Evolutionary conservation across 2,329 filamentous ascomycete species (phyloP).

Genomic region (Endothia cerciana): DNA sequence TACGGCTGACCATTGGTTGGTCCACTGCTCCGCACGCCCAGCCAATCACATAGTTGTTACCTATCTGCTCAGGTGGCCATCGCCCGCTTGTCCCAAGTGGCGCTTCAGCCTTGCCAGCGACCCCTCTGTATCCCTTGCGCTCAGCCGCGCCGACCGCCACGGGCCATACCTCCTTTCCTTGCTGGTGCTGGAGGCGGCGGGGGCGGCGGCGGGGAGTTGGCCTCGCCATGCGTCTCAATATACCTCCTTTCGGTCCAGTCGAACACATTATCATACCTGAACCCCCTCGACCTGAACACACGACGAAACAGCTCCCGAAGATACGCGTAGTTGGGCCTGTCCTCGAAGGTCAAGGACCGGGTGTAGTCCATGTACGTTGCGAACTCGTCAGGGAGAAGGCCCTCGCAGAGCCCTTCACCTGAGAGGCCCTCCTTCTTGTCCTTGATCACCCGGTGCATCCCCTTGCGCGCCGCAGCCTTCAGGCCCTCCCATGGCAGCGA

Average conservation of each 20-base stretch:
- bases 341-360: constrained; percentile 58
- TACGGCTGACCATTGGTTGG: too few relatives aligned
- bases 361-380: constrained; percentile 99
- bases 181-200: too few relatives aligned
- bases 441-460: constrained; percentile 60
- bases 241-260: background rate
- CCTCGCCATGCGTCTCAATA: background rate
- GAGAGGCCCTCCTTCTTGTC: constrained; percentile 70
- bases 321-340: background rate
- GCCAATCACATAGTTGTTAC: too few relatives aligned
- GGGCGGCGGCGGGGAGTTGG: too few relatives aligned
- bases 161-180: too few relatives aligned
- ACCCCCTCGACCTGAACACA: background rate
- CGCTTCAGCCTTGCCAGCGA: too few relatives aligned
- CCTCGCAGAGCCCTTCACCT: constrained; percentile 95
- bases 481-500: constrained; percentile 67
- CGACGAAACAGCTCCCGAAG: background rate
- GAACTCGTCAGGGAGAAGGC: constrained; percentile 93
- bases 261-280: background rate
- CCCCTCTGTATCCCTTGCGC: too few relatives aligned
- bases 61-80: too few relatives aligned
- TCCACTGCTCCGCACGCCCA: too few relatives aligned
- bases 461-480: constrained; percentile 54
- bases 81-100: too few relatives aligned
- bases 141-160: too few relatives aligned